A percentile compares a stretch with the other conserved stretches of the same genome.
phyloP scores from a whole-genome alignment of 768 basidiomycete genomes.

The Auriscalpium vulgare region DNA sequence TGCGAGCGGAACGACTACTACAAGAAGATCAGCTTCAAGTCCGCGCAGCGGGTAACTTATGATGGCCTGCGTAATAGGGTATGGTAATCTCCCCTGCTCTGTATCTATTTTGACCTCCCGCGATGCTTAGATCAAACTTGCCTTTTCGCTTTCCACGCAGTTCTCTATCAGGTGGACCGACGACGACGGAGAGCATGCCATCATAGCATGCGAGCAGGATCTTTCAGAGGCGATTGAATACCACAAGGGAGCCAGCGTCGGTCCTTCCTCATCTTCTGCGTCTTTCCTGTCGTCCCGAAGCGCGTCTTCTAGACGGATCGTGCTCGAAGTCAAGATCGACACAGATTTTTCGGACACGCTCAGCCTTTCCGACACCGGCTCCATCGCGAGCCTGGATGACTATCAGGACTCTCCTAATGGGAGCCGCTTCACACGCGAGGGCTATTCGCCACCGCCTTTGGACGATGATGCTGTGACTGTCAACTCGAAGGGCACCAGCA shows the following conservation, averaged over 20 bases:
- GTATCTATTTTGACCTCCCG: constrained; percentile 3
- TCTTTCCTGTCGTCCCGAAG: constrained; percentile 65
- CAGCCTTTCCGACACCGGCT: constrained; percentile 82
- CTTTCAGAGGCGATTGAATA: constrained; percentile 84
- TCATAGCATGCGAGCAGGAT: constrained; percentile 63
- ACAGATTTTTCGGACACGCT: constrained; percentile 84
- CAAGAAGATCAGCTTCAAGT: constrained; percentile 73
- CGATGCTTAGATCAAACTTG: constrained; percentile 64
- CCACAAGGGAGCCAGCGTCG: constrained; percentile 72
- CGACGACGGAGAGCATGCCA: constrained; percentile 75
- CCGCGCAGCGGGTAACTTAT: constrained; percentile 73
- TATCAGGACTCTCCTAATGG: constrained; percentile 53
- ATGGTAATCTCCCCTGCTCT: constrained; percentile 4
- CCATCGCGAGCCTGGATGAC: constrained; percentile 72
- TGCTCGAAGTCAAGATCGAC: constrained; percentile 63
- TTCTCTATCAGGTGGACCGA: constrained; percentile 81
- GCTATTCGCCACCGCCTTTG: constrained; percentile 32
- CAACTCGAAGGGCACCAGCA: constrained; percentile 55
- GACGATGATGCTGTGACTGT: constrained; percentile 75
- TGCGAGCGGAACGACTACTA: constrained; percentile 69
- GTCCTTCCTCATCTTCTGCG: constrained; percentile 59
- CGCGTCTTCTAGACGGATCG: constrained; percentile 54
- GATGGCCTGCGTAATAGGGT: constrained; percentile 70
- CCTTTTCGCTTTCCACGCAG: constrained; percentile 64
- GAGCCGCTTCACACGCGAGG: constrained; percentile 41